Percentiles rank a stretch among this genome's conserved stretches.
Conservation (phyloP, 139 green algal genomes). For the Chlorella sp. region DNA sequence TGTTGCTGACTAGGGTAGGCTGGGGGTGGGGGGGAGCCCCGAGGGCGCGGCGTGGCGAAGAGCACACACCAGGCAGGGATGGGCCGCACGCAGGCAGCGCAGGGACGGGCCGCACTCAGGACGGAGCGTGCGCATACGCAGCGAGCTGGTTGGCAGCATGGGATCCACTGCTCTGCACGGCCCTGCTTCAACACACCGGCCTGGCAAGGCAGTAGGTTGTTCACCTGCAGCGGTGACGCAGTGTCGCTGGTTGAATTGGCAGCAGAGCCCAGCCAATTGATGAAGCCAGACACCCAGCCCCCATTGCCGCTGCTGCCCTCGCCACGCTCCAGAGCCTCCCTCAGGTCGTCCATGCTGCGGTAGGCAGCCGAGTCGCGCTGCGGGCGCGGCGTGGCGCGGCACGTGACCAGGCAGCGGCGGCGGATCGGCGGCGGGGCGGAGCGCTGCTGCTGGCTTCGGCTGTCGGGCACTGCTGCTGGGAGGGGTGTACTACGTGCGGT, state of each 20-base stretch:
- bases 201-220: neutral
- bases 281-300: neutral
- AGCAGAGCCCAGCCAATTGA: constrained; percentile 12
- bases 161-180: neutral
- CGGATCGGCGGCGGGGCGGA: neutral
- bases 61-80: neutral
- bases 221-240: constrained; percentile 14
- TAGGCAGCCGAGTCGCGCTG: constrained; percentile 10
- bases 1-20: neutral
- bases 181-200: neutral
- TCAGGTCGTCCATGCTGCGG: constrained; percentile 25
- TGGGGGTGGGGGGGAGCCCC: no score
- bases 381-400: neutral
- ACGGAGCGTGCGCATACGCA: neutral
- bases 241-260: neutral
- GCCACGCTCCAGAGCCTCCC: constrained; percentile 6
- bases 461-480: no score
- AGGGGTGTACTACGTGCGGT: no score
- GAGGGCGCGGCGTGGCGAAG: no score
- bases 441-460: no score
- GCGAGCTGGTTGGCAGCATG: neutral
- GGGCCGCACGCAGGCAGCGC: neutral
- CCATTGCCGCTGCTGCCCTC: no score
- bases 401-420: neutral
- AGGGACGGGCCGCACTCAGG: neutral